phyloP scores from a whole-genome alignment of 768 basidiomycete genomes.

The Floccularia luteovirens region DNA sequence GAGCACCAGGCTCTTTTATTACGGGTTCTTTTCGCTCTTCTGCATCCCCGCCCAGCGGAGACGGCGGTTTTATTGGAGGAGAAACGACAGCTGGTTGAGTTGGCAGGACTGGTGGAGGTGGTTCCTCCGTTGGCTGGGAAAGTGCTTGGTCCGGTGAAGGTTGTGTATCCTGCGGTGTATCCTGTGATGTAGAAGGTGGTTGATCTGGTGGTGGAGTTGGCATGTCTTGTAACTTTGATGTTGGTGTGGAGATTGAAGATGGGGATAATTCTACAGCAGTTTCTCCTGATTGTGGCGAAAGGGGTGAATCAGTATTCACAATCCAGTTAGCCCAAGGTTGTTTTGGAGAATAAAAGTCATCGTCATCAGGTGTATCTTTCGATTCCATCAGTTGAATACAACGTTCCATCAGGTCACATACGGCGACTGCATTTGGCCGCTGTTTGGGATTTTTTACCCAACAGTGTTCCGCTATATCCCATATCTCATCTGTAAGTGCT shows the following conservation, averaged over 20 bases:
- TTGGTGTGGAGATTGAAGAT: neutral
- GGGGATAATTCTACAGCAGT: no score
- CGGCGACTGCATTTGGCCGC: slow-evolving; percentile 10
- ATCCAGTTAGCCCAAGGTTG: neutral
- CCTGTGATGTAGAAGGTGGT: no score
- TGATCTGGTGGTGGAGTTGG: neutral
- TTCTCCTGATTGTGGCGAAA: neutral
- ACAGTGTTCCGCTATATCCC: slow-evolving; percentile 13
- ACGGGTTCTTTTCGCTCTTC: no score
- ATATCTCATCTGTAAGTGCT: slow-evolving; percentile 11
- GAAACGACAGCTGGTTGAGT: no score
- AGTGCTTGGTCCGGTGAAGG: no score
- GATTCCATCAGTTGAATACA: neutral
- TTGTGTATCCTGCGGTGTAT: no score
- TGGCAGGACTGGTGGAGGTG: no score
- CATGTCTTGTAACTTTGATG: neutral
- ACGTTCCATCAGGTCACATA: slow-evolving; percentile 8
- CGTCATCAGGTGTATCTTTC: neutral
- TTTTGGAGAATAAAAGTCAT: neutral
- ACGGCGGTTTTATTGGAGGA: no score
- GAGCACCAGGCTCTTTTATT: no score
- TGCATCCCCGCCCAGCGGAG: no score
- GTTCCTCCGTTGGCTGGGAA: no score
- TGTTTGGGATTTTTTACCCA: slow-evolving; percentile 10
- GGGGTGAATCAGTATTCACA: neutral